A percentile compares a stretch with the other conserved stretches of the same genome.
phyloP scores from a whole-genome alignment of 2,329 filamentous ascomycete genomes.

The Aplosporella prunicola region DNA sequence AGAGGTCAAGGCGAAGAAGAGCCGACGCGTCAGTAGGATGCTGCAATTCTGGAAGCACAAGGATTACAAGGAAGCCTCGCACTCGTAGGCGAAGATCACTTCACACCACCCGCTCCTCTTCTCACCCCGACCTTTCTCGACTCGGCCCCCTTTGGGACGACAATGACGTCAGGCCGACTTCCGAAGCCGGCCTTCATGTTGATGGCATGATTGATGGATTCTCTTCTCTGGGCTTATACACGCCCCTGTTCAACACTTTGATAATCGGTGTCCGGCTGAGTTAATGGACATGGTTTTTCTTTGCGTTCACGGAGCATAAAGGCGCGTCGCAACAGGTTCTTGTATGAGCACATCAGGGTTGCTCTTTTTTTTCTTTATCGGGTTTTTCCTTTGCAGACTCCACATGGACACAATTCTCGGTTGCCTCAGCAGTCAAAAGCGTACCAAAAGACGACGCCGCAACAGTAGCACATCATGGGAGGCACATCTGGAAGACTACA shows the following conservation, averaged over 20 bases:
- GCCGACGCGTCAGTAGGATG: constrained; percentile 62
- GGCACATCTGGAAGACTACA: too few relatives aligned
- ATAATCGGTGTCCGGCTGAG: constrained; percentile 1
- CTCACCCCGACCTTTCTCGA: background rate
- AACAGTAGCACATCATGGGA: too few relatives aligned
- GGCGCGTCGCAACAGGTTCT: constrained; percentile 3
- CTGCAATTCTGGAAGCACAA: constrained; percentile 66
- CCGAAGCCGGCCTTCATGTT: constrained; percentile 10
- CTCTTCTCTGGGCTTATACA: constrained; percentile 4
- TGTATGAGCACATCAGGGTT: constrained; percentile 9
- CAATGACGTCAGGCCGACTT: constrained; percentile 8
- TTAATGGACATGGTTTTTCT: constrained; percentile 8
- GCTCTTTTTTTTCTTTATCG: background rate
- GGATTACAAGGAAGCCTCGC: constrained; percentile 12
- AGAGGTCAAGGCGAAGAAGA: constrained; percentile 55
- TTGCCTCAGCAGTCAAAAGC: too few relatives aligned
- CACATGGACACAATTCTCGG: too few relatives aligned
- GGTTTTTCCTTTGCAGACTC: too few relatives aligned
- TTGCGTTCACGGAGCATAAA: constrained; percentile 8
- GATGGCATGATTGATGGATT: constrained; percentile 9
- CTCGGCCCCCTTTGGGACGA: constrained; percentile 1
- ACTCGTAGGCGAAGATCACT: background rate
- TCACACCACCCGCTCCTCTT: background rate
- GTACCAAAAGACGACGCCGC: too few relatives aligned
- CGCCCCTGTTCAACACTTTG: background rate